These are phyloP conservation scores for Mangifera indica DNA, from an alignment of 345 rosid species.

Conservation along the genomic window DNA sequence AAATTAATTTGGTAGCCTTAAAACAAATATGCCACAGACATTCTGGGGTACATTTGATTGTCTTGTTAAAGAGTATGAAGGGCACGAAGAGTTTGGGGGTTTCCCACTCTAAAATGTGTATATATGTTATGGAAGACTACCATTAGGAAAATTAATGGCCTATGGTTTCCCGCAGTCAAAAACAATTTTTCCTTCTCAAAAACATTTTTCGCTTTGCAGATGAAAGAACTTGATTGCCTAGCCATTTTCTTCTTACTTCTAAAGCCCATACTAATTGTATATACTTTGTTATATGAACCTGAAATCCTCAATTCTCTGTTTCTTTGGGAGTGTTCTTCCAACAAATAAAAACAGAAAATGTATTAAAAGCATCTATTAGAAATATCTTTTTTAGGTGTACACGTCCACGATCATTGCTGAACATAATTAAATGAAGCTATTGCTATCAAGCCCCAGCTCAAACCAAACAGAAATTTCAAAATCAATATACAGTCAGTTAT, in stretches of 20 bases:
- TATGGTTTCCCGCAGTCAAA: neutral
- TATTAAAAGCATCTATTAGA: neutral
- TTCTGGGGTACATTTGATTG: too few species aligned
- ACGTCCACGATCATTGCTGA: too few species aligned
- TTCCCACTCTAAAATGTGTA: neutral
- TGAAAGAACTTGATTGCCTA: neutral
- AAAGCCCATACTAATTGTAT: too few species aligned
- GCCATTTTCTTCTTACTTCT: too few species aligned
- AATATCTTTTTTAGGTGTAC: too few species aligned
- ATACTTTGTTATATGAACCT: too few species aligned
- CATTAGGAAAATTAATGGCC: neutral
- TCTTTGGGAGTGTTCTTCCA: neutral
- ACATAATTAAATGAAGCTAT: too few species aligned
- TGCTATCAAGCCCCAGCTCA: neutral
- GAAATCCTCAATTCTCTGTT: neutral
- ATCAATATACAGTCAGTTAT: neutral
- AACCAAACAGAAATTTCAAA: neutral
- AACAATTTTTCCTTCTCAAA: neutral
- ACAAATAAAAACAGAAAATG: neutral
- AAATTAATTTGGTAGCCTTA: too few species aligned
- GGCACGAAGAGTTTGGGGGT: neutral
- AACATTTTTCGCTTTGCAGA: neutral
- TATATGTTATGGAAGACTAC: neutral
- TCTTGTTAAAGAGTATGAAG: neutral
- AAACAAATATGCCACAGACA: too few species aligned